Evolutionary conservation across 345 rosid species (phyloP).

Genomic region (Gossypium longicalyx): DNA sequence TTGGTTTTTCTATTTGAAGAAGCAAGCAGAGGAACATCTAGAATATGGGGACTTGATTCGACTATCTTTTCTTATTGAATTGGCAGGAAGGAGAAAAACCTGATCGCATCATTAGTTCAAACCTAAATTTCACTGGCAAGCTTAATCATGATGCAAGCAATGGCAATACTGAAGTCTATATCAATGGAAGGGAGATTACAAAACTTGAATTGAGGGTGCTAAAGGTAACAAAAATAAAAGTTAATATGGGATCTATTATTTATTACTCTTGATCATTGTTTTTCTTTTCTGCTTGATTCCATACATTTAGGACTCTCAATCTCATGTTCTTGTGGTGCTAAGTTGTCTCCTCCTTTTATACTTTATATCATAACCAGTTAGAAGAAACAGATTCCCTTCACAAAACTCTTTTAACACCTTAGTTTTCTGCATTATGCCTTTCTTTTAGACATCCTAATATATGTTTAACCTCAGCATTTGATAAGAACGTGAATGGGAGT

Average conservation of each 20-base stretch:
- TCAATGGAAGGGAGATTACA: slow-evolving; percentile 92
- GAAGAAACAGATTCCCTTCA: neutral
- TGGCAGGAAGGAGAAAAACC: slow-evolving; percentile 97
- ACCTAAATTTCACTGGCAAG: slow-evolving; percentile 83
- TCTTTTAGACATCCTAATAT: neutral
- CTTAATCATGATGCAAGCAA: slow-evolving; percentile 68
- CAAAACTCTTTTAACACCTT: neutral
- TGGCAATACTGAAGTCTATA: slow-evolving; percentile 85
- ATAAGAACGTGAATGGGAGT: neutral
- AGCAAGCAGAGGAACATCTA: neutral
- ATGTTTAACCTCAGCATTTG: neutral
- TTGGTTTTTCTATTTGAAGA: slow-evolving; percentile 5
- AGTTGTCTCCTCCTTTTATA: too few species aligned
- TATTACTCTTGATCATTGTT: neutral
- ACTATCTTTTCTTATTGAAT: slow-evolving; percentile 18
- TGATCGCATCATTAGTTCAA: slow-evolving; percentile 71
- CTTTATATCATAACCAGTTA: neutral
- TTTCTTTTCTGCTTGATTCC: neutral
- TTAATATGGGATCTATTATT: neutral
- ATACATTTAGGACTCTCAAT: neutral
- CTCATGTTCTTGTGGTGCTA: neutral
- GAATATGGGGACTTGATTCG: neutral
- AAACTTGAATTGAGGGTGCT: slow-evolving; percentile 76
- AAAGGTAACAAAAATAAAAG: slow-evolving; percentile 38
- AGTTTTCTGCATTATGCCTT: neutral